Base-by-base conservation (phyloP, 2,329 filamentous ascomycete genomes). In the Cryphonectria parasitica region DNA sequence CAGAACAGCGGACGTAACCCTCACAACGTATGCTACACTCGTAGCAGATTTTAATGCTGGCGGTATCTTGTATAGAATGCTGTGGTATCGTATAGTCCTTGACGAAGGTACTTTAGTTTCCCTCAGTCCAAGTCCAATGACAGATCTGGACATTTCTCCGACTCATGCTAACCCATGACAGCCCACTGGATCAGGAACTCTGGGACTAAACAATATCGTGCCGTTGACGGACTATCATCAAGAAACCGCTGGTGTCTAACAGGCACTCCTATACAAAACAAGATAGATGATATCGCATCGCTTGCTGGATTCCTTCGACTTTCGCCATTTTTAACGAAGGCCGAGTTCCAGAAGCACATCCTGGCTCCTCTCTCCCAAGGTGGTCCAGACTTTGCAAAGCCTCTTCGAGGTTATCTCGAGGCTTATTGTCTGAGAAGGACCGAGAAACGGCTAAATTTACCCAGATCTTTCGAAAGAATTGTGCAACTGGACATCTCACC, bases 181-280 rank as follows among this genome's bases (percentile, higher is more conserved):
- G 11, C 41, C 10, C 11, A 45, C 41, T 45, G 11, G 41, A 45
- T 45, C 10, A 45, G 41, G 41, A 45, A 45, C 41, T 45, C 41
- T 45, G 11, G 41, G 6, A 45, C 41, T 45, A 5, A 45, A 11
- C 41, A 45, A 17, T 45, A 45, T 45, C 3, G 11, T 13, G 10
- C 41, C 41, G 11, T 45, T 17, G 6, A 13, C 41, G 15, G 17
- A 5, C 45, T 2, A 43, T 8, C 34, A 19, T 28, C 17, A 0
- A 78, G 78, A 2, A 83, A 80, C 0, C 80, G 86, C 10, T 89
- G 86, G 86, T 87, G 85, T 72, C 77, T 88, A 0, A 84, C 84
- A 0, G 86, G 85, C 0, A 88, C 86, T 0, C 86, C 86, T 0
- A 84, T 88, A 39, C 86, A 88, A 69, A 88, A 88, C 73, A 79